Conservation (phyloP, 129 eudicot genomes). For the Helichrysum umbraculigerum region DNA sequence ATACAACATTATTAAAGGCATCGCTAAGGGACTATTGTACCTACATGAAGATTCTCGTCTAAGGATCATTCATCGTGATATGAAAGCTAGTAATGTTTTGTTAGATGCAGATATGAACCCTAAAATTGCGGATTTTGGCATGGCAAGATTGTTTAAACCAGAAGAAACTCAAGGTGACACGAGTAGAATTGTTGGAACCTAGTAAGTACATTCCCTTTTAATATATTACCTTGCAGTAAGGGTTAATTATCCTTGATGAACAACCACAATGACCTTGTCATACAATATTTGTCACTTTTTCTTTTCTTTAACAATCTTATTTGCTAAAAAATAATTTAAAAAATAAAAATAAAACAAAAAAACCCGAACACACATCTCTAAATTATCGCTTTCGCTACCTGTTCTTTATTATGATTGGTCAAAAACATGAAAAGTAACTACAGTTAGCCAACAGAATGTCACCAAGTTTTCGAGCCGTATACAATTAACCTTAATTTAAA, state of each 20-base stretch:
- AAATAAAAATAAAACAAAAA: no score
- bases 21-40: conserved; percentile 21
- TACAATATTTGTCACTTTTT: no score
- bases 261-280: not conserved
- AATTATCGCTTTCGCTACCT: no score
- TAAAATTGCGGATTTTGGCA: conserved; percentile 22
- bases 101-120: conserved; percentile 15
- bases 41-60: conserved; percentile 16
- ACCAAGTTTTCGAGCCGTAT: no score
- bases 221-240: not conserved
- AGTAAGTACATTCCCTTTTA: conserved; percentile 13
- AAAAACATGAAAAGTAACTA: no score
- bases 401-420: no score
- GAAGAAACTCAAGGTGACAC: conserved; percentile 21
- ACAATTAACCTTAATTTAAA: no score
- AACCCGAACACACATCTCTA: no score
- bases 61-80: conserved; percentile 23
- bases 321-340: no score
- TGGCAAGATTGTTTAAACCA: conserved; percentile 19
- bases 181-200: conserved; percentile 22
- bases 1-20: conserved; percentile 5
- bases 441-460: no score
- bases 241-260: not conserved
- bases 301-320: no score
- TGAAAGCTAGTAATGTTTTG: conserved; percentile 20